These are phyloP conservation scores for Nepenthes alata DNA, from an alignment of 179 eudicot species.

Conservation along the genomic window DNA sequence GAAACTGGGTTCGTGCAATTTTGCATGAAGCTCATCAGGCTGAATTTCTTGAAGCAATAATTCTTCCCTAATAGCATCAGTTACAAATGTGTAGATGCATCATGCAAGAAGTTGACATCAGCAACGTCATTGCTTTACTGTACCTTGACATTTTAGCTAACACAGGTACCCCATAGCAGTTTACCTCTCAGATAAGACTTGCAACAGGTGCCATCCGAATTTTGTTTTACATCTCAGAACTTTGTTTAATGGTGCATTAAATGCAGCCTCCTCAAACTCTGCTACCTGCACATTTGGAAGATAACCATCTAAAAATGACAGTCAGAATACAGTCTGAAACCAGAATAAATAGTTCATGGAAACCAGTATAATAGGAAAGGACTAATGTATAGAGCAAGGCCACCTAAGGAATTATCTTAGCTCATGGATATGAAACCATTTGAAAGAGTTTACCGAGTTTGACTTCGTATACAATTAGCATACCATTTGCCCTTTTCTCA, in stretches of 20 bases:
- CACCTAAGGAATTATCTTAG: not conserved
- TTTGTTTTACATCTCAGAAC: conserved; percentile 80
- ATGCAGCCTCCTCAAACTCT: conserved; percentile 98
- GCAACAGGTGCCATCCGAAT: conserved; percentile 94
- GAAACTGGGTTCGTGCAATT: conserved; percentile 58
- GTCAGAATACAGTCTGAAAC: not conserved
- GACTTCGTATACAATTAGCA: conserved; percentile 11
- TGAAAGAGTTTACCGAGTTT: conserved; percentile 4
- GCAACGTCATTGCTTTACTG: conserved; percentile 1
- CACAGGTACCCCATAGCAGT: not conserved
- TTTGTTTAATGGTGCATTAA: conserved; percentile 61
- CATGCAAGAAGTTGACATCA: not conserved
- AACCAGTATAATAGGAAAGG: too few species aligned
- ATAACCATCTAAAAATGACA: conserved; percentile 4
- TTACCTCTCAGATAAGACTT: conserved; percentile 80
- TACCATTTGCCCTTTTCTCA: conserved; percentile 96
- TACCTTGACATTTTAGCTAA: not conserved
- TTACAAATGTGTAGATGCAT: not conserved
- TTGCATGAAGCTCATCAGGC: conserved; percentile 55
- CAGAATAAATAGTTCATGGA: too few species aligned
- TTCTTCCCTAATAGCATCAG: conserved; percentile 44
- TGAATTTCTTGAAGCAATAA: conserved; percentile 51
- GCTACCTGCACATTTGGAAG: conserved; percentile 47
- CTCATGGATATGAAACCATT: too few species aligned
- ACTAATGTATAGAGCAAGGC: not conserved